A percentile compares a stretch with the other conserved stretches of the same genome.
These are phyloP conservation scores for Erythrobasidium hasegawianum DNA, from an alignment of 1,284 basidiomycete species.

Conservation along the genomic window DNA sequence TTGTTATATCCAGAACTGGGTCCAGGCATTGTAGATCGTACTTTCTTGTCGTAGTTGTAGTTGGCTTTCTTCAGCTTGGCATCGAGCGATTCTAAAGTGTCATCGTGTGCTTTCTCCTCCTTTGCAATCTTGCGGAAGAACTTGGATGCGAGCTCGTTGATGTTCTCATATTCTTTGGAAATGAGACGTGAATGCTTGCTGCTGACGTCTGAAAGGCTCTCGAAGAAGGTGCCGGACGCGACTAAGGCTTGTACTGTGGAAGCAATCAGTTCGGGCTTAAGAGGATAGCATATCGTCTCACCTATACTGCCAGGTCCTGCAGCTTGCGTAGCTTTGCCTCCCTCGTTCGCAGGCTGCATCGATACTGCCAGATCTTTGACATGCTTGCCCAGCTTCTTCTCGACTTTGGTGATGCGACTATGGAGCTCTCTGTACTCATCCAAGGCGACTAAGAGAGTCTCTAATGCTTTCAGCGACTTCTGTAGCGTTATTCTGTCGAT, in stretches of 20 bases:
- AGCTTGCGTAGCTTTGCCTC: background rate
- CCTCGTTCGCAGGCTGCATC: slow-evolving; percentile 10
- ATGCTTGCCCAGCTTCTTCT: slow-evolving; percentile 46
- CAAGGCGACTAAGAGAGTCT: slow-evolving; percentile 45
- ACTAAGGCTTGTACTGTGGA: slow-evolving; percentile 40
- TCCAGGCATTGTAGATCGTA: slow-evolving; percentile 12
- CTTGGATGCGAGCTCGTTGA: slow-evolving; percentile 47
- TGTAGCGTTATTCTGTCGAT: slow-evolving; percentile 46
- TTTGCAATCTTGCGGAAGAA: slow-evolving; percentile 48
- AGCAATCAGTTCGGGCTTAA: background rate
- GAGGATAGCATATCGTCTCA: background rate
- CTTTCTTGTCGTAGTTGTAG: slow-evolving; percentile 44
- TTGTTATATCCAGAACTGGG: slow-evolving; percentile 16
- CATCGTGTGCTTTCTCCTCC: slow-evolving; percentile 47
- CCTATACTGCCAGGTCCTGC: background rate
- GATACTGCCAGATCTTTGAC: slow-evolving; percentile 41
- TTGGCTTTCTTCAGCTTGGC: slow-evolving; percentile 48
- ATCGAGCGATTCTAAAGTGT: slow-evolving; percentile 44
- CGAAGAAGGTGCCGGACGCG: slow-evolving; percentile 43
- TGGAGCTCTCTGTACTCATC: slow-evolving; percentile 47
- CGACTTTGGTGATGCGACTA: slow-evolving; percentile 44
- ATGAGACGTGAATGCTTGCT: slow-evolving; percentile 45
- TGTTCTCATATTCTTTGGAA: slow-evolving; percentile 46
- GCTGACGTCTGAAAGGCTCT: slow-evolving; percentile 42
- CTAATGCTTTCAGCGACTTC: slow-evolving; percentile 46